Percentiles rank a stretch among this genome's conserved stretches.
Evolutionary conservation across 164 flowering plant species (phyloP).

Genomic region (Hamamelis virginiana): DNA sequence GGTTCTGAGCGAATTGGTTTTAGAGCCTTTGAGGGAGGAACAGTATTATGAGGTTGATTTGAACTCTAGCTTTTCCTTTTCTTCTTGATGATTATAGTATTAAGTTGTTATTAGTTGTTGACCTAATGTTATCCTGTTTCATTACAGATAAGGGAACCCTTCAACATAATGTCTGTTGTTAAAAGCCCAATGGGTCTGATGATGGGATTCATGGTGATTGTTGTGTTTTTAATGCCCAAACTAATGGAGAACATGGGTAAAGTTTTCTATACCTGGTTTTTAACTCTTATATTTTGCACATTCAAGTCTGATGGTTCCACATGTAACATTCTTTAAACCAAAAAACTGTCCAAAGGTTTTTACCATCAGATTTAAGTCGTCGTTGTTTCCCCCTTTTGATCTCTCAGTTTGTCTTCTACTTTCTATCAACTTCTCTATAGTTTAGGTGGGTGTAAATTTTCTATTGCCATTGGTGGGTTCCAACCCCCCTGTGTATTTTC

Average conservation of each 20-base stretch:
- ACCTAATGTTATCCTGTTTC: slow-evolving; percentile 8
- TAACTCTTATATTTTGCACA: not conserved
- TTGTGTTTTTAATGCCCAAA: slow-evolving; percentile 91
- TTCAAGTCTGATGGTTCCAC: not conserved
- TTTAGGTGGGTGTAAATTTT: not conserved
- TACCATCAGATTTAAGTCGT: no score
- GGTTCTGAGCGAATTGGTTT: slow-evolving; percentile 70
- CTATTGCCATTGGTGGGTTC: not conserved
- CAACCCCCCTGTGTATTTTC: not conserved
- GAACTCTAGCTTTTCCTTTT: not conserved
- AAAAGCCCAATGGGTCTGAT: slow-evolving; percentile 99
- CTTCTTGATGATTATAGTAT: not conserved
- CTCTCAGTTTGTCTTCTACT: not conserved
- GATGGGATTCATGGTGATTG: slow-evolving; percentile 93
- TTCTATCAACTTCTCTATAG: not conserved
- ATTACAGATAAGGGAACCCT: slow-evolving; percentile 88
- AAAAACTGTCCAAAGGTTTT: no score
- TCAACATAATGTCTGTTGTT: slow-evolving; percentile 68
- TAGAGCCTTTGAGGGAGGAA: slow-evolving; percentile 88
- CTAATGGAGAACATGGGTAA: slow-evolving; percentile 87
- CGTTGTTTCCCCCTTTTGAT: not conserved
- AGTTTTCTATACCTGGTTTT: slow-evolving; percentile 3
- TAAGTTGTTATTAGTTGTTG: not conserved
- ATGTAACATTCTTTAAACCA: not conserved
- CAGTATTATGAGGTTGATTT: slow-evolving; percentile 77